Percentiles rank a stretch among this genome's conserved stretches.
Evolutionary conservation across 1,284 basidiomycete species (phyloP).

Genomic region (Calocybe gambosa): DNA sequence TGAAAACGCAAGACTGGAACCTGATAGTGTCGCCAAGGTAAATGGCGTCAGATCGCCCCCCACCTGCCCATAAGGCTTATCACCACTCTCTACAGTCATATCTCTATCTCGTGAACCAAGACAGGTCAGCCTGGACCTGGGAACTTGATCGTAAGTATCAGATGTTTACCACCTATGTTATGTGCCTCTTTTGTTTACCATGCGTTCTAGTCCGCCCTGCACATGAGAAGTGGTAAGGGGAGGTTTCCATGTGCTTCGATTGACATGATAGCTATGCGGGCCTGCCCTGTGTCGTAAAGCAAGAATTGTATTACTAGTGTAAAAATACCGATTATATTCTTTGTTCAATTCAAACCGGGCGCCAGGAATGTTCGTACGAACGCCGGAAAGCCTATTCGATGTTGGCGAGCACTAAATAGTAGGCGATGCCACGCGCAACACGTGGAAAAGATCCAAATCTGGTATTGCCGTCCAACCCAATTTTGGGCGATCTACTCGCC

Average conservation of each 20-base stretch:
- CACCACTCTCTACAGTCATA: conserved; percentile 31
- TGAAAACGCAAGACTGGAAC: conserved; percentile 42
- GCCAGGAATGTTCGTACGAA: background rate
- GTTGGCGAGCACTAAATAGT: too few relatives aligned
- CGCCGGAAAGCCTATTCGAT: background rate
- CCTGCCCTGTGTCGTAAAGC: too few relatives aligned
- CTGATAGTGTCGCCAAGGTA: conserved; percentile 64
- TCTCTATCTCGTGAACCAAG: conserved; percentile 52
- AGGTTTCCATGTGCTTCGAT: background rate
- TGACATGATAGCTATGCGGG: background rate
- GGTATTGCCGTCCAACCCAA: too few relatives aligned
- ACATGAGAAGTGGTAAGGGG: conserved; percentile 39
- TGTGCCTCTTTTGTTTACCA: background rate
- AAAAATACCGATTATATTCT: too few relatives aligned
- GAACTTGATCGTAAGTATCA: conserved; percentile 54
- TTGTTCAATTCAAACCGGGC: too few relatives aligned
- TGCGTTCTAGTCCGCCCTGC: conserved; percentile 35
- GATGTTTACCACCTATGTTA: background rate
- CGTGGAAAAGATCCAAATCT: too few relatives aligned
- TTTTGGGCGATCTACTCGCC: too few relatives aligned
- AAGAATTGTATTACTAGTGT: too few relatives aligned
- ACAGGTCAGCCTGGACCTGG: conserved; percentile 62
- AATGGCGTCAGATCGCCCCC: conserved; percentile 16
- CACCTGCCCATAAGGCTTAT: background rate
- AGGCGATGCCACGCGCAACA: too few relatives aligned